A percentile compares a stretch with the other conserved stretches of the same genome.
phyloP scores from a whole-genome alignment of 2,329 filamentous ascomycete species.

The Spiromastix sp. region DNA sequence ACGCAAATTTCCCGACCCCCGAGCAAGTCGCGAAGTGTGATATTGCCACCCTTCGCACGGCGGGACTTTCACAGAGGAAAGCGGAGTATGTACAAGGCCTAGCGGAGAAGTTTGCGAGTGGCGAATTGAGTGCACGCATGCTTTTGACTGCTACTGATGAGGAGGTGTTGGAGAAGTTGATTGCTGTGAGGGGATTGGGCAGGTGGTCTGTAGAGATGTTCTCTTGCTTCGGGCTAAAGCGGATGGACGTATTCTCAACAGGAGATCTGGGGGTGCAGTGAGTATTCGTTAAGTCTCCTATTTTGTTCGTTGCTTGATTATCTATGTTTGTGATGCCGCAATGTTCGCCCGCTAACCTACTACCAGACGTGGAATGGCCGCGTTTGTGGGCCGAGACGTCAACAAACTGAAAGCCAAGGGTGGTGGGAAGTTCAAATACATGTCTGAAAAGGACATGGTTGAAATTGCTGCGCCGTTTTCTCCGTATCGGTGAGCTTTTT shows the following conservation, averaged over 20 bases:
- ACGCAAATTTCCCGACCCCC: conserved; percentile 60
- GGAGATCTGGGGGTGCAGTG: conserved; percentile 87
- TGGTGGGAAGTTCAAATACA: conserved; percentile 94
- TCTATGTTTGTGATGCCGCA: not conserved
- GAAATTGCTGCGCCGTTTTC: conserved; percentile 68
- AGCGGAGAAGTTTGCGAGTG: conserved; percentile 65
- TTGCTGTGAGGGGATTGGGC: conserved; percentile 77
- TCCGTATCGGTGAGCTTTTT: conserved; percentile 57
- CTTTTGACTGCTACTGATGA: conserved; percentile 74
- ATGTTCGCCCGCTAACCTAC: not conserved
- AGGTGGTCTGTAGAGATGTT: conserved; percentile 98
- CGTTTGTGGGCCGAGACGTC: conserved; percentile 72
- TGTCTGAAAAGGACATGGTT: conserved; percentile 86
- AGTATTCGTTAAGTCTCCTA: conserved; percentile 19
- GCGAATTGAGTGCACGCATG: conserved; percentile 66
- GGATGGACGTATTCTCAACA: conserved; percentile 85
- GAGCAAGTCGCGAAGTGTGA: conserved; percentile 55
- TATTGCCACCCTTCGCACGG: conserved; percentile 62
- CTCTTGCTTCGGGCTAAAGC: conserved; percentile 86
- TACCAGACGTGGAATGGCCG: conserved; percentile 68
- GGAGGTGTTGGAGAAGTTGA: conserved; percentile 70
- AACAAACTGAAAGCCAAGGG: conserved; percentile 68
- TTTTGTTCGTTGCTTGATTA: not conserved
- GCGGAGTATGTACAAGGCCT: conserved; percentile 88
- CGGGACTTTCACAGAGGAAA: conserved; percentile 86